Base-by-base conservation (phyloP, 139 green algal species). In the Asterochloris sp. region DNA sequence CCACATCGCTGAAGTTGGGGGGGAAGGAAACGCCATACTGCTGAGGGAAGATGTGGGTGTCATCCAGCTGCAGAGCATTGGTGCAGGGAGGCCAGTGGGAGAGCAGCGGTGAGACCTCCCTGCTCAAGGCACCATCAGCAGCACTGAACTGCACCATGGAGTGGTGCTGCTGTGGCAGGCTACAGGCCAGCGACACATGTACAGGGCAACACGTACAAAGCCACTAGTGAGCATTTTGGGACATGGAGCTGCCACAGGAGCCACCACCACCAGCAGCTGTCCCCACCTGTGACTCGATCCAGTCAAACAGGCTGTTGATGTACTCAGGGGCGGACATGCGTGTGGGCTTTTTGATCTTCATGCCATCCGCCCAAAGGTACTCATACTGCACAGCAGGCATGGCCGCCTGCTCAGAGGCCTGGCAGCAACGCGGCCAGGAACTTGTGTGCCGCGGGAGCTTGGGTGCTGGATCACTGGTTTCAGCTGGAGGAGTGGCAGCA, bases 281-380 rank as follows among this genome's bases (percentile, higher is more conserved):
- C 61, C 87, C 69, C 64, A 95, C 92, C 93, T 99, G 96, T 23
- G 85, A 85, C 85, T 99, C 97, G 62, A 99, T 94, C 97, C 97
- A 99, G 83, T 98, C 95, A 83, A 98, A 98, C 64, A 99, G 89
- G 47, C 93, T 91, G 83, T 97, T 96, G 68, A 99, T 91, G 90
- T 99, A 99, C 86, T 98, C 92, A 13, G 95, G 95, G 13, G 97
- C 97, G 8, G 91, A 95, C 28, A 98, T 83, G 83, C 96, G 91
- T 54, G 99, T 88, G 0, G 97, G 97, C 87, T 95, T 98, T 83
- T 96, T 98, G 23, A 97, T 88, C 80, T 96, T 97, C 0, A 98
- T 90, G 11, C 97, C 96, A 82, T 99, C 97, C 2, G 96, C 96
- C 97, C 97, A 99, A 13, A 98, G 87, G 86, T 99, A 99, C 87